Percentiles rank a stretch among this genome's conserved stretches.
Evolutionary conservation across 495 filamentous ascomycete species (phyloP).

Genomic region (Neurospora intermedia): DNA sequence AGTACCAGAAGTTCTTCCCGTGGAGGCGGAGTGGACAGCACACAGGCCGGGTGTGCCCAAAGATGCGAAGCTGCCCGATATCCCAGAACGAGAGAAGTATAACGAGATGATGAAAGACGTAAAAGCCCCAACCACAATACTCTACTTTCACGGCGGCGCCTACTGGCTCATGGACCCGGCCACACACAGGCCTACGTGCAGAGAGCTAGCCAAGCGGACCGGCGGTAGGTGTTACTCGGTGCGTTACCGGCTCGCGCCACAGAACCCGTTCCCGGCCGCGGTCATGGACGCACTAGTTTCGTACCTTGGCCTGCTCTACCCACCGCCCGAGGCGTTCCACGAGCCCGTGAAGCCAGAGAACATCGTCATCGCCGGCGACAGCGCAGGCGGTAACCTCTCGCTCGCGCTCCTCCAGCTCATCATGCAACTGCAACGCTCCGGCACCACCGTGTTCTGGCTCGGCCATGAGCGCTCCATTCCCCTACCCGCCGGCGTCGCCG

Average conservation of each 20-base stretch:
- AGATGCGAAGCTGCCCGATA: conserved; percentile 40
- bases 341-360: conserved; percentile 54
- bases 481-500: conserved; percentile 59
- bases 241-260: conserved; percentile 81
- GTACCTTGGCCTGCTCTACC: conserved; percentile 76
- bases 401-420: conserved; percentile 64
- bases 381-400: conserved; percentile 70
- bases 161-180: conserved; percentile 71
- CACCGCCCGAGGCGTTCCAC: conserved; percentile 64
- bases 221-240: conserved; percentile 60
- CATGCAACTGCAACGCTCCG: conserved; percentile 53
- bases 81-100: conserved; percentile 65
- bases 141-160: conserved; percentile 90
- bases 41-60: conserved; percentile 49
- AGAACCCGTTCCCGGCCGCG: conserved; percentile 72
- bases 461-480: conserved; percentile 43
- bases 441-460: conserved; percentile 50
- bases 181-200: conserved; percentile 43
- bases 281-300: conserved; percentile 73
- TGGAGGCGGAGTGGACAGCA: conserved; percentile 85
- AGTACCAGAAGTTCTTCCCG: conserved; percentile 37
- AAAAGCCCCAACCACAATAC: conserved; percentile 51
- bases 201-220: conserved; percentile 38
- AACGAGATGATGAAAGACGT: conserved; percentile 59
- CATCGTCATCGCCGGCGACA: conserved; percentile 78